Evolutionary conservation across 495 filamentous ascomycete species (phyloP).

Genomic region (Xylaria longipes): DNA sequence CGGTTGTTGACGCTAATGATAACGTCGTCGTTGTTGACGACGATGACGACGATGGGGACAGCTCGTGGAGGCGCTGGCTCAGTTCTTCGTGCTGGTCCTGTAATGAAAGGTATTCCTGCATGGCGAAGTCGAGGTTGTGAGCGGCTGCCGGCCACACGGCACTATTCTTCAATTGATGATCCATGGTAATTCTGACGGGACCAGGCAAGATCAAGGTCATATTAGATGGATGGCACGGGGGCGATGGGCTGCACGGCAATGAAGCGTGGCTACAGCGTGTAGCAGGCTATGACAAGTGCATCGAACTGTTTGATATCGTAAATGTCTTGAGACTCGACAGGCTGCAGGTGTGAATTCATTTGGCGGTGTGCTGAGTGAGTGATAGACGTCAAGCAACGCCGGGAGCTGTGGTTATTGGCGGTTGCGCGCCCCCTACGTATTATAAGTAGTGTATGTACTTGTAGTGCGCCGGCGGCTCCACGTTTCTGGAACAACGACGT

Average conservation of each 20-base stretch:
- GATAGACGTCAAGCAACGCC: not conserved
- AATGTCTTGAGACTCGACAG: not conserved
- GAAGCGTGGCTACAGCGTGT: not conserved
- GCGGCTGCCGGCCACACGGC: not conserved
- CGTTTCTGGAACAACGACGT: constrained; percentile 15
- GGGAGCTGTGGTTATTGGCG: not conserved
- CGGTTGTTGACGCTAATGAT: constrained; percentile 43
- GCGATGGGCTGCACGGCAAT: not conserved
- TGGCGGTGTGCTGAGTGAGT: constrained; percentile 15
- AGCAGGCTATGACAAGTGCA: constrained; percentile 7
- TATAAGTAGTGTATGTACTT: not conserved
- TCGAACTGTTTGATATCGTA: not conserved
- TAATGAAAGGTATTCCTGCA: constrained; percentile 62
- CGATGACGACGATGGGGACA: constrained; percentile 46
- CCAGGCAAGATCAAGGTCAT: not conserved
- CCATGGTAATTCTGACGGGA: not conserved
- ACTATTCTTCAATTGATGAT: not conserved
- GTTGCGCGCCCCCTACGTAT: not conserved
- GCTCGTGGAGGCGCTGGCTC: constrained; percentile 55
- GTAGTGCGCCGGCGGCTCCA: constrained; percentile 7
- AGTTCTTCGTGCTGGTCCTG: constrained; percentile 63
- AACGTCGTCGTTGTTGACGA: constrained; percentile 39
- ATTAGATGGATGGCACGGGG: not conserved
- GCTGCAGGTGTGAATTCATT: not conserved
- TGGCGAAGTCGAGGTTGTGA: constrained; percentile 47